Percentiles rank a stretch among this genome's conserved stretches.
Conservation (phyloP, 2,329 filamentous ascomycete genomes). For the Aspergillus fumigatus region DNA sequence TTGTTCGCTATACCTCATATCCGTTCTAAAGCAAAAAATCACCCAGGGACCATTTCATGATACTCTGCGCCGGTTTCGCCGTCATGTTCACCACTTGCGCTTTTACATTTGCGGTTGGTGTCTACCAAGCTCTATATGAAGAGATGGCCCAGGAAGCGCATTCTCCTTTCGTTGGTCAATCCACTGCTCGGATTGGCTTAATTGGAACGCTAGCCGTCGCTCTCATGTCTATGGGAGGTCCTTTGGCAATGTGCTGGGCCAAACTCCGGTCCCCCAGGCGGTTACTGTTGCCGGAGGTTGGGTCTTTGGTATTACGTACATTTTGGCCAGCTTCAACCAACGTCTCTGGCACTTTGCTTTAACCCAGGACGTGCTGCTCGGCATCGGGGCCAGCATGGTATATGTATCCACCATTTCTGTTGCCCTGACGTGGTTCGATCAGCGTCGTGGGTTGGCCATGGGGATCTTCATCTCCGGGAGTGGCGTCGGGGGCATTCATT, state of each 20-base stretch:
- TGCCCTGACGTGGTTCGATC: conserved; percentile 35
- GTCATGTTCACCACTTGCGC: conserved; percentile 34
- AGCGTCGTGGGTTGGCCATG: conserved; percentile 34
- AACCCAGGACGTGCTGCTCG: conserved; percentile 34
- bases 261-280: conserved; percentile 28
- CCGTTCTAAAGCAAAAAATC: too few species aligned
- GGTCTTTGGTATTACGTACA: conserved; percentile 7
- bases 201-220: conserved; percentile 36
- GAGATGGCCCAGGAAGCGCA: conserved; percentile 21
- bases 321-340: conserved; percentile 31
- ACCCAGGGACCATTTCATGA: too few species aligned
- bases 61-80: neutral
- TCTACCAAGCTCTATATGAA: conserved; percentile 39
- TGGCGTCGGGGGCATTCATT: conserved; percentile 34
- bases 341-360: conserved; percentile 29
- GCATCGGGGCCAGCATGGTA: conserved; percentile 33
- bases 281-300: conserved; percentile 26
- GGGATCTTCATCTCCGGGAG: conserved; percentile 37
- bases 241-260: conserved; percentile 31
- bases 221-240: conserved; percentile 34
- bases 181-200: conserved; percentile 34
- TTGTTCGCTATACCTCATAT: too few species aligned
- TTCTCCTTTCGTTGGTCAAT: conserved; percentile 34
- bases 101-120: conserved; percentile 38
- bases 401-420: conserved; percentile 37